Evolutionary conservation across 441 rosid species (phyloP).

Genomic region (Populus hybrid): DNA sequence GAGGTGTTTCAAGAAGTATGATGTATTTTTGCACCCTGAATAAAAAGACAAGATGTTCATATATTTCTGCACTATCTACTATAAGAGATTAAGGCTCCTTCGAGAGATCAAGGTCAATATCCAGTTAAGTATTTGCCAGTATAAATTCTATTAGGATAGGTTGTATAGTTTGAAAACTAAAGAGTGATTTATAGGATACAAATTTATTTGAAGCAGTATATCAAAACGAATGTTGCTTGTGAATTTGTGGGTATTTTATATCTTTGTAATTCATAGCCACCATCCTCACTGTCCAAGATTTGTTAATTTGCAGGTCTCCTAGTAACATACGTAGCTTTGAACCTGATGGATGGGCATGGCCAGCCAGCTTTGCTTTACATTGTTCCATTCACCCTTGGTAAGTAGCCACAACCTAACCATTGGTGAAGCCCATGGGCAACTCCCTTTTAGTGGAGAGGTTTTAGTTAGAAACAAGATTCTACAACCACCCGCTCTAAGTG

Average conservation of each 20-base stretch:
- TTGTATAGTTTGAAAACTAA: too few species aligned
- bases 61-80: neutral
- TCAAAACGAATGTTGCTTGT: neutral
- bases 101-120: neutral
- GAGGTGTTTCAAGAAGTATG: neutral
- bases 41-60: neutral
- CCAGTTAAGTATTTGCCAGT: neutral
- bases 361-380: constrained; percentile 86
- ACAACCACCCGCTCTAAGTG: neutral
- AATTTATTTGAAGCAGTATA: neutral
- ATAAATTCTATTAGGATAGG: too few species aligned
- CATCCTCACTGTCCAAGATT: neutral
- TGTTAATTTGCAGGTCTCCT: constrained; percentile 55
- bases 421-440: neutral
- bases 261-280: neutral
- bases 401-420: neutral
- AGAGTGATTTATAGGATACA: neutral
- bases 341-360: constrained; percentile 87
- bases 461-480: neutral
- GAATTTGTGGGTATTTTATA: neutral
- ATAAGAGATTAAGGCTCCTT: neutral
- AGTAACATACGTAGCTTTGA: constrained; percentile 71
- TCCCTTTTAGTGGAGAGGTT: neutral
- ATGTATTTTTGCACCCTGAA: neutral
- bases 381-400: constrained; percentile 86